Conservation (phyloP, 73 alveolate genomes). For the Uronychia binucleata region DNA sequence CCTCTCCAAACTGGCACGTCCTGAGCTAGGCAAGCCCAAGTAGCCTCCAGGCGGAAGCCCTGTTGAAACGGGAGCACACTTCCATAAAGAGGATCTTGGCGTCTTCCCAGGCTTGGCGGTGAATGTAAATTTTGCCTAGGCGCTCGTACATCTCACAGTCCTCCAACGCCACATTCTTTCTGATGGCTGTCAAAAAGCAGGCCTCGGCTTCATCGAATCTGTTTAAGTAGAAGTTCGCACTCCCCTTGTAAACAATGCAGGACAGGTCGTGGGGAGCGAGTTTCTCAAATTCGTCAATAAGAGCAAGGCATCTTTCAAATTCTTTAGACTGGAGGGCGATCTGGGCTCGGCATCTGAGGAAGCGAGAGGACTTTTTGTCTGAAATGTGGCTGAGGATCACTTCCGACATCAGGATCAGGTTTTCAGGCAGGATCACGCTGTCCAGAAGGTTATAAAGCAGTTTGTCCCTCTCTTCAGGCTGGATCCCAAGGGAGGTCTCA, state of each 20-base stretch:
- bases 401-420: slow-evolving; percentile 27
- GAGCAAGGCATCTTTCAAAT: slow-evolving; percentile 64
- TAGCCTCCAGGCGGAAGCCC: slow-evolving; percentile 27
- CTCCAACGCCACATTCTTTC: slow-evolving; percentile 26
- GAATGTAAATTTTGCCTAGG: slow-evolving; percentile 85
- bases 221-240: slow-evolving; percentile 65
- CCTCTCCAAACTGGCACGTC: background rate
- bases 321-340: slow-evolving; percentile 62
- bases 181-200: slow-evolving; percentile 70
- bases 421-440: slow-evolving; percentile 17
- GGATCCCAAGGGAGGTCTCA: background rate
- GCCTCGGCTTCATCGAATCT: slow-evolving; percentile 73
- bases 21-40: slow-evolving; percentile 10
- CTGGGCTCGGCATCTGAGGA: slow-evolving; percentile 44
- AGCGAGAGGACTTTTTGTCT: slow-evolving; percentile 22
- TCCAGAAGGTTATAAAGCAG: slow-evolving; percentile 28
- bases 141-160: slow-evolving; percentile 73
- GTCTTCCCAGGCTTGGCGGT: slow-evolving; percentile 88
- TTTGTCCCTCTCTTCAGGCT: slow-evolving; percentile 32
- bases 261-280: slow-evolving; percentile 56
- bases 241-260: slow-evolving; percentile 66
- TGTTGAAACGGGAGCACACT: background rate
- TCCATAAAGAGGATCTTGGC: slow-evolving; percentile 88
- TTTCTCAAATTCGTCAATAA: slow-evolving; percentile 50
- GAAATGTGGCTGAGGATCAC: slow-evolving; percentile 8